phyloP scores from a whole-genome alignment of 164 flowering plant genomes.

The Chimonanthus praecox region DNA sequence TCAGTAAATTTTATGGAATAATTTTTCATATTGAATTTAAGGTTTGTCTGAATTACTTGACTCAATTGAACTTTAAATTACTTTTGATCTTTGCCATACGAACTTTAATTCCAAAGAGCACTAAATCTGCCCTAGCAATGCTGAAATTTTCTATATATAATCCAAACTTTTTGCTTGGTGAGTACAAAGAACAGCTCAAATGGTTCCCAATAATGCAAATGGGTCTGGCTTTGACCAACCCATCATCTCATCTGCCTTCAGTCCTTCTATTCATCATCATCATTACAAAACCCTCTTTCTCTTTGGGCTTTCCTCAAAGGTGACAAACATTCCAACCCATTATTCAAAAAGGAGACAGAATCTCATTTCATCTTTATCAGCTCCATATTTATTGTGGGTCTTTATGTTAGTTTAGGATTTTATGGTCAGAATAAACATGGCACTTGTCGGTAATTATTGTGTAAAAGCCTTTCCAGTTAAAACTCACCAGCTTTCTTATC shows the following conservation, averaged over 20 bases:
- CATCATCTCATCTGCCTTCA: conserved; percentile 14
- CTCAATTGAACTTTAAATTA: no score
- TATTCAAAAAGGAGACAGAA: conserved; percentile 33
- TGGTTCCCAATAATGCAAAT: conserved; percentile 45
- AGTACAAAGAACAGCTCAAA: conserved; percentile 29
- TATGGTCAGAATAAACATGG: conserved; percentile 22
- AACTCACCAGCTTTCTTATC: conserved; percentile 1
- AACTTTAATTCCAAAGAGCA: no score
- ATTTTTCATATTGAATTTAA: no score
- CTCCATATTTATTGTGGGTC: conserved; percentile 1
- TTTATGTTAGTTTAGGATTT: conserved; percentile 15
- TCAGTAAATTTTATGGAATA: no score
- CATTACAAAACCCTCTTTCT: conserved; percentile 24
- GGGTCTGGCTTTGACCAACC: conserved; percentile 33
- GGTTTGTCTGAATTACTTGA: no score
- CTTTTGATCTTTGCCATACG: no score
- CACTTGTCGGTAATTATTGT: conserved; percentile 16
- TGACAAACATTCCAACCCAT: conserved; percentile 36
- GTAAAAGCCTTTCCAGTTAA: conserved; percentile 8
- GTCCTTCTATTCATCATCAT: conserved; percentile 29
- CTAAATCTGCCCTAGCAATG: no score
- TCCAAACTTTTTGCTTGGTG: conserved; percentile 5
- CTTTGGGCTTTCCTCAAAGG: conserved; percentile 35
- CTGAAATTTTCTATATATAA: no score
- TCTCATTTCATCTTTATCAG: conserved; percentile 14